Base-by-base conservation (phyloP, 2,329 filamentous ascomycete species). In the Rugonectria rugulosa region DNA sequence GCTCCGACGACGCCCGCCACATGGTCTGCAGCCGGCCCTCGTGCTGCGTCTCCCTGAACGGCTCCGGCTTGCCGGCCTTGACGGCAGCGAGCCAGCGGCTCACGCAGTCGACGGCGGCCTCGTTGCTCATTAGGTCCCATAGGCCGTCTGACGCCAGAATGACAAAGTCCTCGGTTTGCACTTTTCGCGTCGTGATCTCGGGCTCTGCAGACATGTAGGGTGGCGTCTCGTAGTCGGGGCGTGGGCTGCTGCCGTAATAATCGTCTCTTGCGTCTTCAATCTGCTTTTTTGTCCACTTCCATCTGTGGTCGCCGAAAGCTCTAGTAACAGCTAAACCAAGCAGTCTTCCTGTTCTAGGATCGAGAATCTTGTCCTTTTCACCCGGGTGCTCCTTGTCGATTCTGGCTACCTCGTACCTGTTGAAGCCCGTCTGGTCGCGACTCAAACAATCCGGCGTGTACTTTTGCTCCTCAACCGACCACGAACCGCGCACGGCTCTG, bases 151-250 rank as follows among this genome's bases (percentile, higher is more conserved):
- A 84, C 0, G 86, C 88, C 61, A 90, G 75, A 57, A 91, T 87
- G 46, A 89, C 69, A 63, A 90, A 90, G 19, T 75, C 73, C 1
- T 73, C 72, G 0, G 75, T 71, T 5, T 80, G 72, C 6, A 90
- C 73, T 26, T 74, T 71, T 0, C 79, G 83, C 4, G 82, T 85
- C 2, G 80, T 86, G 21, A 91, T 75, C 26, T 86, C 85, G 0
- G 88, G 88, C 64, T 86, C 81, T 1, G 87, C 88, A 0, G 84
- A 89, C 62, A 90, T 72, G 70, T 91, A 91, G 0, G 88, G 88
- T 3, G 86, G 87, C 1, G 85, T 83, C 46, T 75, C 70, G 58
- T 73, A 73, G 12, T 76, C 72, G 2, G 82, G 79, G 1, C 68
- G 72, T 0, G 77, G 77, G 1, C 63, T 63, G 2, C 78, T 77